These are phyloP conservation scores for Rhizopus arrhizus DNA, from an alignment of 371 early-diverging fungal species.

Conservation along the genomic window DNA sequence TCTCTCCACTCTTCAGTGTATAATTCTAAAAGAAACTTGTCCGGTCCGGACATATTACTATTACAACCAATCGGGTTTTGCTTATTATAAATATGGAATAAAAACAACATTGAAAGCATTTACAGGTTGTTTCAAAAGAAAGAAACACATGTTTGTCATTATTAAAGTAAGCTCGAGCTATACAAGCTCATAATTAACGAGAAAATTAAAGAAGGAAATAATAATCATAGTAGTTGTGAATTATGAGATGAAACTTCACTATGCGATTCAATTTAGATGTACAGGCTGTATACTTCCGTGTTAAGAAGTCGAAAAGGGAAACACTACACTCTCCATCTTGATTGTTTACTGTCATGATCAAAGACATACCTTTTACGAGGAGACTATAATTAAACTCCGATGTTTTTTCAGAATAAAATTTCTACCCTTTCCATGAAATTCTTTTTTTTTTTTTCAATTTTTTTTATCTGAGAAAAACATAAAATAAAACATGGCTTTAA, in stretches of 20 bases:
- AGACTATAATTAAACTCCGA: background rate
- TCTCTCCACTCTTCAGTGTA: no score
- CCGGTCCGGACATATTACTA: background rate
- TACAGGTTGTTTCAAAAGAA: no score
- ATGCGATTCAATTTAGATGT: no score
- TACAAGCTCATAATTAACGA: no score
- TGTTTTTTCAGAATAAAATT: constrained; percentile 20
- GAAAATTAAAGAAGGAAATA: no score
- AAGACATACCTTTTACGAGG: background rate
- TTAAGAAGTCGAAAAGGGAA: background rate
- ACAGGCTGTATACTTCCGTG: no score
- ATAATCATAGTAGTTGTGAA: no score
- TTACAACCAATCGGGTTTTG: background rate
- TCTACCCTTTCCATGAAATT: constrained; percentile 46
- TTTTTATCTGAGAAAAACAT: background rate
- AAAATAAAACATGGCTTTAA: constrained; percentile 44
- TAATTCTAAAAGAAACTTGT: background rate
- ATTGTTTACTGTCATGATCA: constrained; percentile 10
- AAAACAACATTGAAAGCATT: no score
- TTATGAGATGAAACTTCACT: no score
- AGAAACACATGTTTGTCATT: no score
- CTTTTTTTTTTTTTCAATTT: background rate
- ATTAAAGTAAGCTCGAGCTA: no score
- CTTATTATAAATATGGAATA: no score
- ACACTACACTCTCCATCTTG: constrained; percentile 6